Conservation (phyloP, 169 alveolate genomes). For the Babesia gibsoni region DNA sequence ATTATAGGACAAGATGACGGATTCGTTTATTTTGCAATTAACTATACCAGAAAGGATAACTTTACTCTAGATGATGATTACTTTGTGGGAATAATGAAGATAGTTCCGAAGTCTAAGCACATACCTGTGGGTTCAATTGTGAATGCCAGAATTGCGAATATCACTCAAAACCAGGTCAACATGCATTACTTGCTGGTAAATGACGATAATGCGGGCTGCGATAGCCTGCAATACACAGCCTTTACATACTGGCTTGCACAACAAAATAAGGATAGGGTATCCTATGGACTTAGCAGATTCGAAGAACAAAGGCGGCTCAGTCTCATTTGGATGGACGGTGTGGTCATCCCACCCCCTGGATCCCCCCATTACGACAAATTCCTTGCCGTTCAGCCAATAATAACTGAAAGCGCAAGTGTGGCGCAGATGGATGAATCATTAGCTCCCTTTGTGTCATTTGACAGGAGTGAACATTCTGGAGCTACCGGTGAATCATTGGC, state of each 20-base stretch:
- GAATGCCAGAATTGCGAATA: slow-evolving; percentile 14
- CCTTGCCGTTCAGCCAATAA: slow-evolving; percentile 36
- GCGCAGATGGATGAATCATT: slow-evolving; percentile 2
- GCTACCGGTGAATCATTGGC: slow-evolving; percentile 4
- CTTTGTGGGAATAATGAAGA: slow-evolving; percentile 55
- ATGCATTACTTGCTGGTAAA: slow-evolving; percentile 2
- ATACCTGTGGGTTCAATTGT: slow-evolving; percentile 26
- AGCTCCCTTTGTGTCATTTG: neutral
- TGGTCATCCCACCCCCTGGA: slow-evolving; percentile 11
- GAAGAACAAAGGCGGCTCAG: slow-evolving; percentile 8
- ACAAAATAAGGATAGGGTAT: slow-evolving; percentile 1
- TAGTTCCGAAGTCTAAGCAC: slow-evolving; percentile 33
- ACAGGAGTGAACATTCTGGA: neutral
- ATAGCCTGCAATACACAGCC: slow-evolving; percentile 9
- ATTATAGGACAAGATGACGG: slow-evolving; percentile 58
- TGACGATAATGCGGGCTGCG: slow-evolving; percentile 8
- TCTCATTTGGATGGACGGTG: slow-evolving; percentile 40
- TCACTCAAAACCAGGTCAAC: slow-evolving; percentile 11
- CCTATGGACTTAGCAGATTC: slow-evolving; percentile 9
- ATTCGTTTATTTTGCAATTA: slow-evolving; percentile 50
- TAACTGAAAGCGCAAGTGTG: neutral
- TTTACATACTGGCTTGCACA: slow-evolving; percentile 10
- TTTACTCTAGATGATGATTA: slow-evolving; percentile 50
- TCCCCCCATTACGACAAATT: slow-evolving; percentile 52
- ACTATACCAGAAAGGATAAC: slow-evolving; percentile 16